phyloP scores from a whole-genome alignment of 495 filamentous ascomycete genomes.

The Viridothelium virens region DNA sequence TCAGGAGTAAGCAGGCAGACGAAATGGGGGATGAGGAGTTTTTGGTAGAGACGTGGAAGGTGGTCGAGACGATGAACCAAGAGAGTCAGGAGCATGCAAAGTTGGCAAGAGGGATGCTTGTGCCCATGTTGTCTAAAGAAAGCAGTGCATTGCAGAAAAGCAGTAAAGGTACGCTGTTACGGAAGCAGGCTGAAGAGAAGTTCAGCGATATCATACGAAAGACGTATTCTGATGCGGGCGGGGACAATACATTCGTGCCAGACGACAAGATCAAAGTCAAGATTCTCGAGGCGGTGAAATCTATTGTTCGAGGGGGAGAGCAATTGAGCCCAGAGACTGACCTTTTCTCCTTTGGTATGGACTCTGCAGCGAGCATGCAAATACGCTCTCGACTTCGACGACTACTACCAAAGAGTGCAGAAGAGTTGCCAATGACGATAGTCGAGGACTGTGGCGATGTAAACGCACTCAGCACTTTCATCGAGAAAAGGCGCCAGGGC shows the following conservation, averaged over 20 bases:
- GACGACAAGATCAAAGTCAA: constrained; percentile 31
- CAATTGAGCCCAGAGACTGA: constrained; percentile 35
- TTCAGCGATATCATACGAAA: constrained; percentile 38
- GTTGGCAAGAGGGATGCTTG: constrained; percentile 41
- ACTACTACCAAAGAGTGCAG: constrained; percentile 36
- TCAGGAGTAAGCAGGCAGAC: constrained; percentile 13
- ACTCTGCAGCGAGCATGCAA: constrained; percentile 47
- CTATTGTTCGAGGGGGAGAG: constrained; percentile 25
- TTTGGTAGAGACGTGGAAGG: constrained; percentile 33
- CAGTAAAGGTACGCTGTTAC: constrained; percentile 48
- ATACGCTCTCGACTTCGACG: constrained; percentile 41
- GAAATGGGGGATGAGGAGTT: constrained; percentile 27
- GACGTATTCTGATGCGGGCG: constrained; percentile 30
- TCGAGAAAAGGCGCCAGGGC: constrained; percentile 20
- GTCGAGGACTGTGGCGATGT: constrained; percentile 47
- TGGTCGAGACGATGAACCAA: constrained; percentile 37
- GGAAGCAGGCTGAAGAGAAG: constrained; percentile 36
- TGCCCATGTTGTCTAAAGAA: constrained; percentile 31
- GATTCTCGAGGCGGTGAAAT: constrained; percentile 28
- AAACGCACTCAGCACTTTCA: constrained; percentile 25
- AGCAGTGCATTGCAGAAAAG: constrained; percentile 39
- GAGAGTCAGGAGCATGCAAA: constrained; percentile 39
- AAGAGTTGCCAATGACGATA: constrained; percentile 35
- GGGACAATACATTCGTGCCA: constrained; percentile 5
- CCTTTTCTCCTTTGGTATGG: constrained; percentile 49